These are phyloP conservation scores for Penstemon barbatus DNA, from an alignment of 257 asterid genomes.

Conservation along the genomic window DNA sequence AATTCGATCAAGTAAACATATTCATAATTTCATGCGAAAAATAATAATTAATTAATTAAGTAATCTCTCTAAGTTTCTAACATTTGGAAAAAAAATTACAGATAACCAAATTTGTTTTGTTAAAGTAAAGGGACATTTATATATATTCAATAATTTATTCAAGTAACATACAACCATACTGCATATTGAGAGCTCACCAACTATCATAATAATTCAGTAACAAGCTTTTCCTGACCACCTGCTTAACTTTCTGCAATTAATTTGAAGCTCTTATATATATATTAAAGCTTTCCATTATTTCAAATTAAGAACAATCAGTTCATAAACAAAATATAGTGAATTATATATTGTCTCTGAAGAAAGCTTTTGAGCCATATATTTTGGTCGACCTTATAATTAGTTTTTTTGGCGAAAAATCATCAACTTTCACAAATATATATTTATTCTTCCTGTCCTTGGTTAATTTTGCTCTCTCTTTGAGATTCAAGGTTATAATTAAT, in stretches of 20 bases:
- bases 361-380: too few relatives aligned
- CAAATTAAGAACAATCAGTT: not conserved
- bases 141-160: conserved; percentile 18
- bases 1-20: not conserved
- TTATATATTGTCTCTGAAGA: too few relatives aligned
- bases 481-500: not conserved
- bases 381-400: too few relatives aligned
- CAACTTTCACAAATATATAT: not conserved
- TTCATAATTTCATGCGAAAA: not conserved
- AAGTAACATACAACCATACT: conserved; percentile 21
- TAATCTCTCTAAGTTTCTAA: too few relatives aligned
- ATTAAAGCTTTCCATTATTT: not conserved
- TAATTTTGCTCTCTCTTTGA: not conserved
- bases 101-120: conserved; percentile 20
- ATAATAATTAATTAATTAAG: too few relatives aligned
- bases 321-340: not conserved
- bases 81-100: too few relatives aligned
- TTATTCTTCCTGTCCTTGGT: not conserved
- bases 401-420: not conserved
- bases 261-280: not conserved
- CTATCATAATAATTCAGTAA: conserved; percentile 33
- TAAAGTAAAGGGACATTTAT: conserved; percentile 7
- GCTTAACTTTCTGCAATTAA: conserved; percentile 1
- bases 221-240: conserved; percentile 23
- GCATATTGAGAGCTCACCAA: conserved; percentile 55